Base-by-base conservation (phyloP, 768 basidiomycete species). In the Podaxis sp. region DNA sequence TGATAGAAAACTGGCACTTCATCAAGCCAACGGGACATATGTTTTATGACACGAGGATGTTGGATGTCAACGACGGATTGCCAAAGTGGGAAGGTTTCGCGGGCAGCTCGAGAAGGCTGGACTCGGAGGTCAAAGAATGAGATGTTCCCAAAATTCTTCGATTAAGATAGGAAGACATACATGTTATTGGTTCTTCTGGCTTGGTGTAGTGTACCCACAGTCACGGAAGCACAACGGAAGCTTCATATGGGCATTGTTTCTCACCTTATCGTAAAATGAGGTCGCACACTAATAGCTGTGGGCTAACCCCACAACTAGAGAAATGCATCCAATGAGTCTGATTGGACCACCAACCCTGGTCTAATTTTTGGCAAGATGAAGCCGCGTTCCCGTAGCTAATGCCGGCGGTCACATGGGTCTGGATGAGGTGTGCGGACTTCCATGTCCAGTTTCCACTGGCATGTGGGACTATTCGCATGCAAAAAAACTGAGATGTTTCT, bases 21-120 rank as follows among this genome's bases (percentile, higher is more conserved):
- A 70, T 88, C 50, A 82, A 82, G 67, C 89, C 89, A 0, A 88
- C 85, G 0, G 84, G 75, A 0, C 87, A 89, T 68, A 84, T 85
- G 5, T 90, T 88, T 72, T 89, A 89, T 64, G 84, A 75, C 12
- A 89, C 88, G 15, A 77, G 84, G 19, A 72, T 88, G 76, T 61
- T 88, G 66, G 83, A 86, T 59, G 72, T 89, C 15, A 62, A 75
- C 4, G 89, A 90, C 66, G 76, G 68, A 4, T 63, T 90, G 66
- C 76, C 77, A 27, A 90, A 89, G 68, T 89, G 86, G 86, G 78
- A 80, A 17, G 88, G 87, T 15, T 89, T 88, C 68, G 81, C 83
- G 65, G 74, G 72, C 15, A 68, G 72, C 53, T 88, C 85, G 19
- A 65, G 25, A 11, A 50, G 49, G 22, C 25, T 50, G 24, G 49